Base-by-base conservation (phyloP, 2,329 filamentous ascomycete genomes). In the Xylariomycetidae sp. region DNA sequence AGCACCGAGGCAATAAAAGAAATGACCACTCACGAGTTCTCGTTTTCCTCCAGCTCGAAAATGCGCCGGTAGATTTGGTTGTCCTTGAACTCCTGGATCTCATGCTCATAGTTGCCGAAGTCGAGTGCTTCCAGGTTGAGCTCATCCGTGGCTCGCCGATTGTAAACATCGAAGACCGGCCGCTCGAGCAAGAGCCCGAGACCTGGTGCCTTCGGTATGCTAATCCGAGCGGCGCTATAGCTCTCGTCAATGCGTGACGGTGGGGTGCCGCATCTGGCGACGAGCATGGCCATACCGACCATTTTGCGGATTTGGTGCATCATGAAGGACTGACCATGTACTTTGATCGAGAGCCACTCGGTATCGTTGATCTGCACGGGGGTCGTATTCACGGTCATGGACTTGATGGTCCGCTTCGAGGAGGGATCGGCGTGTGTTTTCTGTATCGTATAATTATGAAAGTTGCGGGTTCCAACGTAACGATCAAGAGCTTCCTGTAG, bases 231-330 rank as follows among this genome's bases (percentile, higher is more conserved):
- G 5, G 70, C 57, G 2, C 75, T 77, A 58, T 94, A 94, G 40
- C 80, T 86, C 40, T 94, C 75, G 1, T 65, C 58, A 47, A 98
- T 85, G 17, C 85, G 77, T 9, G 75, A 66, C 4, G 80, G 69
- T 4, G 85, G 71, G n/a, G 82, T 82, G 31, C 88, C 92, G 58
- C 85, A 94, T 23, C 92, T 82, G 6, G 94, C 83, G 5, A 90
- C 70, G 40, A 98, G 70, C 20, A 87, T 80, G 7, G 80, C 87
- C 83, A 98, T 88, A 36, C 86, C 88, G 12, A 98, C 87, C 92
- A 98, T 97, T 65, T 97, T 98, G 53, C 92, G 83, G 61, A 98
- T 98, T 66, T 98, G 92, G 62, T 98, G 92, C 92, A 98, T 98
- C 92, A 98, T 98, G 72, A 98, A 98, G 54, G 84, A 90, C 63